Percentiles rank a stretch among this genome's conserved stretches.
These are phyloP conservation scores for Geoglossum cookeanum DNA, from an alignment of 2,329 filamentous ascomycete species.

Conservation along the genomic window DNA sequence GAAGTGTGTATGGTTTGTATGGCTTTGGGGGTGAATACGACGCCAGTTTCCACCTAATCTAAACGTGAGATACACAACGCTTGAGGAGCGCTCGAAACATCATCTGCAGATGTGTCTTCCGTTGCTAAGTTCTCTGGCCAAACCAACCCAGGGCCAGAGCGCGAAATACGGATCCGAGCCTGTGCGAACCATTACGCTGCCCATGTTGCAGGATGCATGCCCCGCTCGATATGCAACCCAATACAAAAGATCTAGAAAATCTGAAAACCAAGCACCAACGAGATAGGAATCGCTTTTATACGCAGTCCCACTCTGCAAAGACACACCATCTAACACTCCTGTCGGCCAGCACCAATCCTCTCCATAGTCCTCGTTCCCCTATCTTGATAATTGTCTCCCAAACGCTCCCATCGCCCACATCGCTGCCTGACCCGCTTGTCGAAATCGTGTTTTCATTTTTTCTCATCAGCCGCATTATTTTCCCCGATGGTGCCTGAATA, in stretches of 20 bases:
- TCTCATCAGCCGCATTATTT: conserved; percentile 73
- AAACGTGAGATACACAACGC: not conserved
- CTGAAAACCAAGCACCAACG: not conserved
- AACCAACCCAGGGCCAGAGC: not conserved
- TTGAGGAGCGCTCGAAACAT: not conserved
- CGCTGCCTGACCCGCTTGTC: conserved; percentile 22
- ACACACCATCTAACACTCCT: conserved; percentile 75
- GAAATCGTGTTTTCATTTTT: conserved; percentile 48
- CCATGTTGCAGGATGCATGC: not conserved
- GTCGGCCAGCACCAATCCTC: conserved; percentile 65
- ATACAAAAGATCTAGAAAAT: not conserved
- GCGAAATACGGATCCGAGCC: not conserved
- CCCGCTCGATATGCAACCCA: not conserved
- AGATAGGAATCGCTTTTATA: conserved; percentile 11
- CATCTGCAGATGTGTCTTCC: not conserved
- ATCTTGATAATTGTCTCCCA: conserved; percentile 91
- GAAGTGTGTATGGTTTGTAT: not conserved
- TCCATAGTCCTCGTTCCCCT: conserved; percentile 62
- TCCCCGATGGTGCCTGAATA: conserved; percentile 83
- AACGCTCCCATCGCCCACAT: conserved; percentile 47
- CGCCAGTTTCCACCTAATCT: not conserved
- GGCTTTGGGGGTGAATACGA: not conserved
- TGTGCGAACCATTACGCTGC: not conserved
- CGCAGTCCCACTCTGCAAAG: conserved; percentile 70
- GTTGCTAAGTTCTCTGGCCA: not conserved